Evolutionary conservation across 2,329 filamentous ascomycete species (phyloP).

Genomic region (Sporothrix variecibatus): DNA sequence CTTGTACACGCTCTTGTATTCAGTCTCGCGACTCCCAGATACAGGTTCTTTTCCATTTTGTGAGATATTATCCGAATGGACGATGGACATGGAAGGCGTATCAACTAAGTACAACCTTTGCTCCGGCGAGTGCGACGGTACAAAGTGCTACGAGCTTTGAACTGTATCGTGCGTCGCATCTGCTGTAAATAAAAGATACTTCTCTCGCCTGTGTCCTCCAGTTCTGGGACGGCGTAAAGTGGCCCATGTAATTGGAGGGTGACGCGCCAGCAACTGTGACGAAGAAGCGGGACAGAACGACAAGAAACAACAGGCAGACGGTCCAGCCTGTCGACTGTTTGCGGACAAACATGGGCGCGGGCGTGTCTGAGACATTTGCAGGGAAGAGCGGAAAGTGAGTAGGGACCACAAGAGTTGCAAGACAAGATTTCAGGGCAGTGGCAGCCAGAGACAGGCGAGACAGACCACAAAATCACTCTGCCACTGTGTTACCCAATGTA

Average conservation of each 20-base stretch:
- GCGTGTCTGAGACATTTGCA: conserved; percentile 8
- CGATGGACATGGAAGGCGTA: neutral
- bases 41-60: neutral
- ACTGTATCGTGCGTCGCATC: neutral
- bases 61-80: neutral
- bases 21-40: neutral
- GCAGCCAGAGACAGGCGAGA: neutral
- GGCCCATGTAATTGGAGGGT: conserved; percentile 11
- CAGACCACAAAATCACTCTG: neutral
- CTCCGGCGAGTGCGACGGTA: neutral
- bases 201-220: neutral
- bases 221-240: neutral
- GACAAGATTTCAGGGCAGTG: neutral
- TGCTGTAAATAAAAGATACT: neutral
- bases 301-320: neutral
- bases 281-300: neutral
- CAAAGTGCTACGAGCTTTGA: neutral
- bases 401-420: neutral
- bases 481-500: neutral
- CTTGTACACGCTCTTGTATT: neutral
- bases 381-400: neutral
- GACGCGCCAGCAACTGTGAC: conserved; percentile 10
- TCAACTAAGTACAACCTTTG: neutral
- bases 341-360: neutral
- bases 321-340: neutral